Percentiles rank a stretch among this genome's conserved stretches.
Conservation (phyloP, 1,139 yeast genomes). For the Kodamaea suecica region DNA sequence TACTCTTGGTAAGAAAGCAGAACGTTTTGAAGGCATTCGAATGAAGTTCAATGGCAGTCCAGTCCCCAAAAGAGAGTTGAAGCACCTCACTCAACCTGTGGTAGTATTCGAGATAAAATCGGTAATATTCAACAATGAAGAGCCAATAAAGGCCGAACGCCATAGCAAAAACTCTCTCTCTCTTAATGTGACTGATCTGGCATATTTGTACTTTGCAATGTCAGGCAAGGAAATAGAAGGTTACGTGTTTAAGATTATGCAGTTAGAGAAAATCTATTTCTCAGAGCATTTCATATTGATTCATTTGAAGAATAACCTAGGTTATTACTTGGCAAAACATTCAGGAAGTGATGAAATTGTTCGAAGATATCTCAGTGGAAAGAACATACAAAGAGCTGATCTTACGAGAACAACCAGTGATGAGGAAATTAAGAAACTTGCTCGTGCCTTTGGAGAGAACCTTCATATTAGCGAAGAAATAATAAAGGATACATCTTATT, state of each 20-base stretch:
- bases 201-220: conserved; percentile 9
- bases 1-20: too few relatives aligned
- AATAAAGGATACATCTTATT: background rate
- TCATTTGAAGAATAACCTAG: conserved; percentile 8
- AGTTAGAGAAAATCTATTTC: conserved; percentile 10
- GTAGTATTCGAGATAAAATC: conserved; percentile 2
- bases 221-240: conserved; percentile 8
- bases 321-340: conserved; percentile 11
- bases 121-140: conserved; percentile 1
- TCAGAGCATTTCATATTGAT: conserved; percentile 11
- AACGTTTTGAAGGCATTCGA: too few relatives aligned
- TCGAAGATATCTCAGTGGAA: background rate
- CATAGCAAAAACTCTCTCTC: too few relatives aligned
- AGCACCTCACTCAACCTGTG: too few relatives aligned
- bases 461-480: background rate
- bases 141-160: too few relatives aligned
- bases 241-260: conserved; percentile 6
- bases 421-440: background rate
- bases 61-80: too few relatives aligned
- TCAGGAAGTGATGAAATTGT: conserved; percentile 10
- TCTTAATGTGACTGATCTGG: too few relatives aligned
- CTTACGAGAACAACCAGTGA: background rate
- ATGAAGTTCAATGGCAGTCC: too few relatives aligned
- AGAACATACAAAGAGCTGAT: background rate
- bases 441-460: background rate